These are phyloP conservation scores for Triticum monococcum DNA, from an alignment of 176 grass and related monocot genomes.

Conservation along the genomic window DNA sequence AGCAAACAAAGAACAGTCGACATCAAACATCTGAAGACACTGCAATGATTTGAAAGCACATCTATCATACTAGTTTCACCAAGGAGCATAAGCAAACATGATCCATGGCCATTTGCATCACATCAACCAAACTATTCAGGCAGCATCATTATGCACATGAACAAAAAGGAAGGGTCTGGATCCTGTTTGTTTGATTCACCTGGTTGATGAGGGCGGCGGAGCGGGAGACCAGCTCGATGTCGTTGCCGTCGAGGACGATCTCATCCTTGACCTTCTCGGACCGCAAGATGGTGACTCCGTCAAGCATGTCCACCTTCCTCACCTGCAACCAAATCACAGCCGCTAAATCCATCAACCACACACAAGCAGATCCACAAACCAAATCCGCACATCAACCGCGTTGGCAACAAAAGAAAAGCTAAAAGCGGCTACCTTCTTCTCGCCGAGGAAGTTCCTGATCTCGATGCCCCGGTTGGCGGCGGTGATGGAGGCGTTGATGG, in stretches of 20 bases:
- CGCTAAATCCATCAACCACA: neutral
- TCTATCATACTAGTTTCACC: neutral
- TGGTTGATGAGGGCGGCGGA: slow-evolving; percentile 91
- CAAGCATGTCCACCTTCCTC: slow-evolving; percentile 89
- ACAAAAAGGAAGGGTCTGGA: neutral
- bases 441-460: slow-evolving; percentile 92
- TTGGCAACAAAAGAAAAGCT: too few species aligned
- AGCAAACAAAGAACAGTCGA: neutral
- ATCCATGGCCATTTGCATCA: neutral
- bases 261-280: slow-evolving; percentile 98
- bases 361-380: too few species aligned
- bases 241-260: slow-evolving; percentile 85
- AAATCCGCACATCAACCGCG: too few species aligned
- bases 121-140: neutral
- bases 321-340: slow-evolving; percentile 26
- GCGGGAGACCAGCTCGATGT: slow-evolving; percentile 84
- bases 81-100: neutral
- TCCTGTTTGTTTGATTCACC: slow-evolving; percentile 21
- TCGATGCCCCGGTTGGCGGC: slow-evolving; percentile 64
- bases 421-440: slow-evolving; percentile 59
- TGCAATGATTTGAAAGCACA: neutral
- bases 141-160: neutral
- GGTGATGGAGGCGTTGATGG: slow-evolving; percentile 92
- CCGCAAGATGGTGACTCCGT: slow-evolving; percentile 64
- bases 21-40: neutral